These are phyloP conservation scores for Thecaphora frezii DNA, from an alignment of 1,284 basidiomycete species.

Conservation along the genomic window DNA sequence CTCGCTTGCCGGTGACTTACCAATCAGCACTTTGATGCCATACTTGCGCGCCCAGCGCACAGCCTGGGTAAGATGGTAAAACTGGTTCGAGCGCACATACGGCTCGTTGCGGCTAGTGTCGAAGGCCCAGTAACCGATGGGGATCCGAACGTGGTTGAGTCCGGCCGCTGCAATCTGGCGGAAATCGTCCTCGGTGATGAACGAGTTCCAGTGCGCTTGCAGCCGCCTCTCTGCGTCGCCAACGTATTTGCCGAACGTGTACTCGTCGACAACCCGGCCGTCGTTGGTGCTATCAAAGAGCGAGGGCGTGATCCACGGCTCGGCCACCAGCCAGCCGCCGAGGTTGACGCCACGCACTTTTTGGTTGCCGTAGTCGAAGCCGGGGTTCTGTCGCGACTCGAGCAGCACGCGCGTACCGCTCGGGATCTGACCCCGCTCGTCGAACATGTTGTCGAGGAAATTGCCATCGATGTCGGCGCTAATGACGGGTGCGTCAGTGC, in stretches of 20 bases:
- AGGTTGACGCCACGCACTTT: constrained; percentile 53
- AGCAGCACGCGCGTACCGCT: constrained; percentile 27
- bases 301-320: constrained; percentile 54
- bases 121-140: constrained; percentile 91
- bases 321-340: constrained; percentile 56
- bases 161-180: constrained; percentile 63
- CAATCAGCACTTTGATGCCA: constrained; percentile 78
- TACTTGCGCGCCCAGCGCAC: constrained; percentile 77
- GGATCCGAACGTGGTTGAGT: constrained; percentile 75
- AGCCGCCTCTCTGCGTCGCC: constrained; percentile 48
- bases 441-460: constrained; percentile 24
- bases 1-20: no score
- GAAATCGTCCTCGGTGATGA: constrained; percentile 79
- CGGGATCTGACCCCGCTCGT: constrained; percentile 26
- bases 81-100: constrained; percentile 78
- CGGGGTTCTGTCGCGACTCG: constrained; percentile 26
- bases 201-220: constrained; percentile 73
- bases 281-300: constrained; percentile 63
- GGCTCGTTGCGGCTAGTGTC: constrained; percentile 78
- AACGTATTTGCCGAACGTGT: constrained; percentile 72
- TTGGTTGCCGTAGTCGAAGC: constrained; percentile 21
- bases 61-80: constrained; percentile 64
- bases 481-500: constrained; percentile 20
- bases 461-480: constrained; percentile 16
- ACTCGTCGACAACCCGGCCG: constrained; percentile 71